These are phyloP conservation scores for Daldinia grandis DNA, from an alignment of 495 filamentous ascomycete genomes.

Conservation along the genomic window DNA sequence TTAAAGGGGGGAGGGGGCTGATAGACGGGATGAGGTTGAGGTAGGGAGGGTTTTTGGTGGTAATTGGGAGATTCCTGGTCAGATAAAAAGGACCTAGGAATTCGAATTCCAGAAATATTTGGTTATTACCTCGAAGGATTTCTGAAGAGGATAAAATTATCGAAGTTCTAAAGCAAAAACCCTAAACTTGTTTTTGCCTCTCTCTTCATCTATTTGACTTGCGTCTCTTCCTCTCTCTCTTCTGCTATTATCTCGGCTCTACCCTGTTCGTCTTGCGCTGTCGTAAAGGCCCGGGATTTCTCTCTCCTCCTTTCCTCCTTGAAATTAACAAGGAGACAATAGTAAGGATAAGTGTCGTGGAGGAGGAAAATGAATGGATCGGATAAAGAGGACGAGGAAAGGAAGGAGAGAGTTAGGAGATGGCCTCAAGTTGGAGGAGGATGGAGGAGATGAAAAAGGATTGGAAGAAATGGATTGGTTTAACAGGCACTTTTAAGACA, in stretches of 20 bases:
- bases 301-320: slow-evolving; percentile 55
- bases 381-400: slow-evolving; percentile 63
- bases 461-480: slow-evolving; percentile 58
- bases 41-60: slow-evolving; percentile 37
- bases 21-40: slow-evolving; percentile 20
- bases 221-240: slow-evolving; percentile 1
- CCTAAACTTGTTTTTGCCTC: slow-evolving; percentile 35
- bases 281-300: slow-evolving; percentile 42
- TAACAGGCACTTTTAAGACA: slow-evolving; percentile 62
- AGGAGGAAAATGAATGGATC: slow-evolving; percentile 61
- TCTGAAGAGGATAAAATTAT: slow-evolving; percentile 40
- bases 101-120: slow-evolving; percentile 42
- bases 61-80: slow-evolving; percentile 44
- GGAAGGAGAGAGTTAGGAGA: slow-evolving; percentile 61
- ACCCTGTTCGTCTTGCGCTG: slow-evolving; percentile 37
- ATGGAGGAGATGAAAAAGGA: slow-evolving; percentile 63
- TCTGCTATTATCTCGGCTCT: slow-evolving; percentile 34
- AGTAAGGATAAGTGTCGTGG: slow-evolving; percentile 45
- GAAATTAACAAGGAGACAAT: slow-evolving; percentile 53
- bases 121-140: slow-evolving; percentile 42
- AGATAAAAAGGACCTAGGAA: slow-evolving; percentile 42
- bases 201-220: slow-evolving; percentile 30
- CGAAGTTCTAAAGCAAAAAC: slow-evolving; percentile 34
- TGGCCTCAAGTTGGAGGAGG: slow-evolving; percentile 65
- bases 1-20: slow-evolving; percentile 9